Evolutionary conservation across 2,329 filamentous ascomycete genomes (phyloP), one percentile per base, ranked within the genome.

Genomic region (Colletotrichum karsti): DNA sequence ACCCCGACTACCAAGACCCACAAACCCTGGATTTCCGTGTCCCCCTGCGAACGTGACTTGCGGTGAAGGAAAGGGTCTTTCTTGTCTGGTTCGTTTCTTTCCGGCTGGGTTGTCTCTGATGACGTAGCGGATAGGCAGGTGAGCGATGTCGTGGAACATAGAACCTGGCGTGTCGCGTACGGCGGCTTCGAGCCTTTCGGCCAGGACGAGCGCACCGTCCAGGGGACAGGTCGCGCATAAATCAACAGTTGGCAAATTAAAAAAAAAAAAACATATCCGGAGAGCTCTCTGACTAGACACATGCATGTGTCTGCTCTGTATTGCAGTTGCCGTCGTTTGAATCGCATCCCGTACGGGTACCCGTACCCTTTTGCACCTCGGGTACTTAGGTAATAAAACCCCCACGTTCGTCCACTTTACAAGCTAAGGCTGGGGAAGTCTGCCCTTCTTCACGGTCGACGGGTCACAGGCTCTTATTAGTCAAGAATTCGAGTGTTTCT

Each of bases 341-440:
- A 10, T 7, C 18, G 42, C 24, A 13, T 46, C 7, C 41, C 41
- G 10, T 46, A 46, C 42, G 18, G 12, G 42, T 24, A 46, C 28
- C 24, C 13, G 28, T 50, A 30, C 46, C 46, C 46, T 51, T 51
- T 33, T 51, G 26, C 46, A 33, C 26, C 46, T 30, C 46, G 46
- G 46, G 26, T 51, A 51, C 26, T 51, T 33, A 33, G 46, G 46
- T 33, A 51, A 35, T 8, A 35, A 35, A 35, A 51, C 6, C 46
- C 46, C 55, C 41, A 58, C 55, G 41, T n/a, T 30, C 30, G 28
- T 58, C 55, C 41, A 58, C 55, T 58, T 35, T 58, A 58, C 55
- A 58, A 48, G 41, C 41, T 48, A 58, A n/a, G 9, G 5, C n/a
- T 5, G 26, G 20, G 41, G 30, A n/a, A 9, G n/a, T 28, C 26